phyloP scores from a whole-genome alignment of 371 early-diverging fungal species.

The Mortierella sp. region DNA sequence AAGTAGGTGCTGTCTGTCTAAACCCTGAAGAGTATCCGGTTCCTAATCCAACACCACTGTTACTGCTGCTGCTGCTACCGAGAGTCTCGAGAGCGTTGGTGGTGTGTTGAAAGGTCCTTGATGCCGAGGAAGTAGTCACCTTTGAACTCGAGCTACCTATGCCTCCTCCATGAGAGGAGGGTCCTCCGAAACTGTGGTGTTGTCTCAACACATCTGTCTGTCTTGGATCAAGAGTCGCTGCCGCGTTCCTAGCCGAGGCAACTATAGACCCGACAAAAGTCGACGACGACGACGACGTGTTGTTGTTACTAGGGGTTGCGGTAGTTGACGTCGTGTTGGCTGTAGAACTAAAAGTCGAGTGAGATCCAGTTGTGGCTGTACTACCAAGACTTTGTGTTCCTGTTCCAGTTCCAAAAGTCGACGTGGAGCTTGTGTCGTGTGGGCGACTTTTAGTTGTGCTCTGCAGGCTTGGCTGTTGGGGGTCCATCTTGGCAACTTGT shows the following conservation, averaged over 20 bases:
- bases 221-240: constrained; percentile 44
- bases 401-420: constrained; percentile 4
- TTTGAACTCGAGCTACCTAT: constrained; percentile 12
- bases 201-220: constrained; percentile 22
- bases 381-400: not conserved
- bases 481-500: constrained; percentile 9
- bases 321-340: not conserved
- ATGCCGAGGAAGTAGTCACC: constrained; percentile 24
- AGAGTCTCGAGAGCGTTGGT: constrained; percentile 37
- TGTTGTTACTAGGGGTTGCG: not conserved
- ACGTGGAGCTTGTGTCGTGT: not conserved
- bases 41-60: not conserved
- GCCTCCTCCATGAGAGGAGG: not conserved
- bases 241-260: constrained; percentile 29
- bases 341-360: not conserved
- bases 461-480: constrained; percentile 12
- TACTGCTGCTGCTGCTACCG: constrained; percentile 6
- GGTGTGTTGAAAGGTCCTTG: constrained; percentile 38
- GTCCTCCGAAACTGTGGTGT: constrained; percentile 17
- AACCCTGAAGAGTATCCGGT: constrained; percentile 11
- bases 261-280: constrained; percentile 21
- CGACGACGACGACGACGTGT: constrained; percentile 5
- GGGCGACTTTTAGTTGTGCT: not conserved
- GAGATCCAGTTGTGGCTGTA: not conserved
- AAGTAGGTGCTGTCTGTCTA: constrained; percentile 4